phyloP scores from a whole-genome alignment of 441 rosid genomes.

The Bruguiera hainesii region DNA sequence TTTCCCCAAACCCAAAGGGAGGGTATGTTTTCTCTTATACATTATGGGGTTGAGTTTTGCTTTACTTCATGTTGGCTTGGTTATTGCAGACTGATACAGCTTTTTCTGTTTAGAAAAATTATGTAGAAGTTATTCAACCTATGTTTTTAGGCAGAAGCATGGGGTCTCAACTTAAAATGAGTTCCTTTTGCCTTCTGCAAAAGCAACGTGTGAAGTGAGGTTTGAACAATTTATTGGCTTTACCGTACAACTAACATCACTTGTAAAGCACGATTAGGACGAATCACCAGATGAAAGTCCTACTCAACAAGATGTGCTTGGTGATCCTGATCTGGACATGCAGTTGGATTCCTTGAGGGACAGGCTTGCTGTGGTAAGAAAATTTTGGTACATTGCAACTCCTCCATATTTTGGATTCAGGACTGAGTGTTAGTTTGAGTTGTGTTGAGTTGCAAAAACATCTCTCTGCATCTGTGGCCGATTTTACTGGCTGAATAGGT shows the following conservation, averaged over 20 bases:
- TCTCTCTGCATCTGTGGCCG: not conserved
- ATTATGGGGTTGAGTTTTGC: not conserved
- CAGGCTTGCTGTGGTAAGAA: conserved; percentile 55
- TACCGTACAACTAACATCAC: not conserved
- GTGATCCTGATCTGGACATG: conserved; percentile 51
- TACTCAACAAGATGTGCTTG: conserved; percentile 30
- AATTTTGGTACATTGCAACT: not conserved
- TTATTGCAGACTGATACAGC: not conserved
- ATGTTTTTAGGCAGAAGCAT: not conserved
- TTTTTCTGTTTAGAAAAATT: not conserved
- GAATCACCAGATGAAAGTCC: conserved; percentile 32
- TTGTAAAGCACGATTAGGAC: conserved; percentile 28
- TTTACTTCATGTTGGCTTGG: not conserved
- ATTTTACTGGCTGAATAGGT: not conserved
- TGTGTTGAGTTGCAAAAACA: not conserved
- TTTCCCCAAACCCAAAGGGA: conserved; percentile 27
- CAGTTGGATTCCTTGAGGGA: conserved; percentile 60
- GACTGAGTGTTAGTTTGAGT: too few species aligned
- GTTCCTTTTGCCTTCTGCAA: not conserved
- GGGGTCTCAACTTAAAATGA: not conserved
- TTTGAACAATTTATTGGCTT: not conserved
- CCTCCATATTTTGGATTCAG: not conserved
- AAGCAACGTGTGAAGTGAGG: not conserved
- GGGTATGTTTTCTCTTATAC: conserved; percentile 39
- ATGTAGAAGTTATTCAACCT: not conserved